Conservation (phyloP, 371 early-diverging fungal genomes). For the Rhizopus arrhizus region DNA sequence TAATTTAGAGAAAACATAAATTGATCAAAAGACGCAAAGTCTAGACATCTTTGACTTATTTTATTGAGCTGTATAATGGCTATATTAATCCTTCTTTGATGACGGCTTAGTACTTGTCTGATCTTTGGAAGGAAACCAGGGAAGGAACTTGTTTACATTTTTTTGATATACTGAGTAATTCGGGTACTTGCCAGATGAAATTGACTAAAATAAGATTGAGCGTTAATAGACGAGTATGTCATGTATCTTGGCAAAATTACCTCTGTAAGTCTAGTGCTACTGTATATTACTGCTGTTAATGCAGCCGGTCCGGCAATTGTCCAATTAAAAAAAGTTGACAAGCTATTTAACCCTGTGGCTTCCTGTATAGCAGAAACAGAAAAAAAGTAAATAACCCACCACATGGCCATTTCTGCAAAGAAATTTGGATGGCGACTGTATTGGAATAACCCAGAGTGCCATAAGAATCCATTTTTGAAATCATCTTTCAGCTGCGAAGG, state of each 20-base stretch:
- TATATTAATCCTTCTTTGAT: not conserved
- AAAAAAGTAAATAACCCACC: conserved; percentile 69
- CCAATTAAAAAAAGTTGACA: conserved; percentile 54
- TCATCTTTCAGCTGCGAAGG: conserved; percentile 40
- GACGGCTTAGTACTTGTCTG: not conserved
- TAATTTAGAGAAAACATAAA: not conserved
- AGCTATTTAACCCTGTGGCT: conserved; percentile 3
- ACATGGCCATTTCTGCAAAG: conserved; percentile 73
- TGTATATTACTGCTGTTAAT: conserved; percentile 73
- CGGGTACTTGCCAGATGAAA: conserved; percentile 73
- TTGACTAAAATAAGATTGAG: conserved; percentile 29
- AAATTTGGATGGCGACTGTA: conserved; percentile 86
- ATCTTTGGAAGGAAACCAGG: conserved; percentile 44
- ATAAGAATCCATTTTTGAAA: conserved; percentile 70
- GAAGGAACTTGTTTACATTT: conserved; percentile 65
- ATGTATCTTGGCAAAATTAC: conserved; percentile 19
- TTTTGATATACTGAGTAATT: conserved; percentile 69
- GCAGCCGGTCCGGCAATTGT: conserved; percentile 57
- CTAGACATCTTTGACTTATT: conserved; percentile 17
- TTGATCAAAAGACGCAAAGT: not conserved
- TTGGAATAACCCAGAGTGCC: conserved; percentile 68
- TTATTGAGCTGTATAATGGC: not conserved
- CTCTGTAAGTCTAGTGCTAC: conserved; percentile 79
- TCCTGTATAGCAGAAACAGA: conserved; percentile 52
- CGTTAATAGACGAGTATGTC: not conserved